These are phyloP conservation scores for Termitomyces sp. DNA, from an alignment of 768 basidiomycete species.

Conservation along the genomic window DNA sequence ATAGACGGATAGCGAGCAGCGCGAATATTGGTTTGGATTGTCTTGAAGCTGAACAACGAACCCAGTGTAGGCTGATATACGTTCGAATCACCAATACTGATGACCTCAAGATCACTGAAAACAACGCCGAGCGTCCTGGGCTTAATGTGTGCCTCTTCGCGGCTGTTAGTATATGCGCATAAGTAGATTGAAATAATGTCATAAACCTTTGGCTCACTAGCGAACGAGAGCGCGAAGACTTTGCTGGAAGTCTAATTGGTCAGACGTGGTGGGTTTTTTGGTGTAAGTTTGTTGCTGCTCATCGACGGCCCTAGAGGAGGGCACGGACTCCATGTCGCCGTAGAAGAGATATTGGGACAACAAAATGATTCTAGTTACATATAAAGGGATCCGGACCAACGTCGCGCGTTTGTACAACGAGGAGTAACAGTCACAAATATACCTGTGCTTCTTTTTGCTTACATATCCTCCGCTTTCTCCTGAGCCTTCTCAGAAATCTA, in stretches of 20 bases:
- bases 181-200: neutral
- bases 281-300: too few relatives aligned
- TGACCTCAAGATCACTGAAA: constrained; percentile 49
- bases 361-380: too few relatives aligned
- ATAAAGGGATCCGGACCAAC: too few relatives aligned
- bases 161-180: neutral
- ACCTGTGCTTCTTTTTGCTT: too few relatives aligned
- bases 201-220: constrained; percentile 18
- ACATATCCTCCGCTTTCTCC: too few relatives aligned
- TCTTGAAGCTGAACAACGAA: constrained; percentile 46
- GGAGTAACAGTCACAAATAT: too few relatives aligned
- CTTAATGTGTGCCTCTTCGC: constrained; percentile 15
- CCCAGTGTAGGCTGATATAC: constrained; percentile 49
- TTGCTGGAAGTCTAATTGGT: constrained; percentile 29
- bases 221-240: constrained; percentile 21
- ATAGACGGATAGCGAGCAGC: constrained; percentile 55
- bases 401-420: too few relatives aligned
- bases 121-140: constrained; percentile 43
- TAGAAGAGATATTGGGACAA: too few relatives aligned
- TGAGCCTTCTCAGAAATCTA: too few relatives aligned
- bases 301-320: too few relatives aligned
- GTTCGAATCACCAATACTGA: constrained; percentile 40
- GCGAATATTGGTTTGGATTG: constrained; percentile 35
- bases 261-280: too few relatives aligned
- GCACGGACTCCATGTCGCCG: too few relatives aligned